A percentile compares a stretch with the other conserved stretches of the same genome.
Evolutionary conservation across 495 filamentous ascomycete species (phyloP).

Genomic region (Trichoderma erinaceum): DNA sequence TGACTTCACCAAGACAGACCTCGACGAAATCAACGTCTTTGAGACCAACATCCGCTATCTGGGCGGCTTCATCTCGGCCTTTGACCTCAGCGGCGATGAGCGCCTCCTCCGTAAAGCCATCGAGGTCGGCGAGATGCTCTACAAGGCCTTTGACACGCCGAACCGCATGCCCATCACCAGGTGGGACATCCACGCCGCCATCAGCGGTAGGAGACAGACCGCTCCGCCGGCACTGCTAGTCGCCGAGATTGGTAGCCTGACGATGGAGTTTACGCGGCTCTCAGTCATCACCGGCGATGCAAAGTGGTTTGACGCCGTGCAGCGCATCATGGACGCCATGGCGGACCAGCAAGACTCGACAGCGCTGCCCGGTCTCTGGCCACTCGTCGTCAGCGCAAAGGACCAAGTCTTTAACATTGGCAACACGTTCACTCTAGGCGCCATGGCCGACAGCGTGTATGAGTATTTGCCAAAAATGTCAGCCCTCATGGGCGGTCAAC

Average conservation of each 20-base stretch:
- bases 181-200: conserved; percentile 45
- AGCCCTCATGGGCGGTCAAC: conserved; percentile 64
- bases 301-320: conserved; percentile 83
- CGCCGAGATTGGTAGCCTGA: conserved; percentile 68
- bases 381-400: conserved; percentile 33
- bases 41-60: conserved; percentile 79
- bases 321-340: conserved; percentile 69
- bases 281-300: conserved; percentile 72
- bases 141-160: conserved; percentile 83
- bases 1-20: conserved; percentile 68
- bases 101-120: conserved; percentile 71
- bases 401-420: conserved; percentile 27
- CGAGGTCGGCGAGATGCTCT: conserved; percentile 77
- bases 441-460: conserved; percentile 72
- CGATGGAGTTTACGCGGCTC: conserved; percentile 79
- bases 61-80: conserved; percentile 68
- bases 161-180: conserved; percentile 81
- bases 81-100: conserved; percentile 65
- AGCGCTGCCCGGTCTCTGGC: conserved; percentile 58
- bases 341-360: conserved; percentile 60
- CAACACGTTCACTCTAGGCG: conserved; percentile 59
- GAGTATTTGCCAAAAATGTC: conserved; percentile 75
- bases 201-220: conserved; percentile 26
- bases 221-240: conserved; percentile 33
- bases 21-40: conserved; percentile 59